These are phyloP conservation scores for Termitomyces sp. DNA, from an alignment of 768 basidiomycete genomes.

Conservation along the genomic window DNA sequence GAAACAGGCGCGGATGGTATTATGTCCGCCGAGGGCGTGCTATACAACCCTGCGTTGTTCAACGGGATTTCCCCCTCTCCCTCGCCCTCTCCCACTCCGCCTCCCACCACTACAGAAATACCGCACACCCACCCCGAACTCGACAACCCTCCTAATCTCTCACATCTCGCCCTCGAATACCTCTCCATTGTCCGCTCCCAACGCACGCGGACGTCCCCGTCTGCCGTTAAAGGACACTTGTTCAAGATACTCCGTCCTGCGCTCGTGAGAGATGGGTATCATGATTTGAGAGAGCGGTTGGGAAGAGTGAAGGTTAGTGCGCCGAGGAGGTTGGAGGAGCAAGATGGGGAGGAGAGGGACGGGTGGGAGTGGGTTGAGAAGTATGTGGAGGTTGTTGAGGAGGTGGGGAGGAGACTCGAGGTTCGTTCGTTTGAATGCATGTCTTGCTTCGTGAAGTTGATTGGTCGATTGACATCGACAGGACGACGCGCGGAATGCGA, in stretches of 20 bases:
- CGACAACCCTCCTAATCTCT: no score
- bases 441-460: no score
- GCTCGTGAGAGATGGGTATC: constrained; percentile 45
- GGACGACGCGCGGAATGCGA: constrained; percentile 19
- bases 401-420: constrained; percentile 58
- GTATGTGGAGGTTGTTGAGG: constrained; percentile 53
- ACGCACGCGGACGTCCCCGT: constrained; percentile 59
- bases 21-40: constrained; percentile 93
- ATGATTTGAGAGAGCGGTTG: constrained; percentile 70
- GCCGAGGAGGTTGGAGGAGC: neutral
- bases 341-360: constrained; percentile 22
- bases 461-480: no score
- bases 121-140: no score
- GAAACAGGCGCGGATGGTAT: constrained; percentile 89
- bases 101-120: no score
- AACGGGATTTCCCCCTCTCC: constrained; percentile 22
- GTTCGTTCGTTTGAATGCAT: constrained; percentile 19
- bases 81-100: neutral
- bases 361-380: constrained; percentile 40
- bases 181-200: constrained; percentile 16
- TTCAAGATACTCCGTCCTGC: constrained; percentile 90
- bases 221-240: constrained; percentile 87
- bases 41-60: constrained; percentile 90
- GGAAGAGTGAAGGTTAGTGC: constrained; percentile 40
- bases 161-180: no score